Percentiles rank a stretch among this genome's conserved stretches.
phyloP scores from a whole-genome alignment of 2,329 filamentous ascomycete species.

The Cladorrhinum sp. region DNA sequence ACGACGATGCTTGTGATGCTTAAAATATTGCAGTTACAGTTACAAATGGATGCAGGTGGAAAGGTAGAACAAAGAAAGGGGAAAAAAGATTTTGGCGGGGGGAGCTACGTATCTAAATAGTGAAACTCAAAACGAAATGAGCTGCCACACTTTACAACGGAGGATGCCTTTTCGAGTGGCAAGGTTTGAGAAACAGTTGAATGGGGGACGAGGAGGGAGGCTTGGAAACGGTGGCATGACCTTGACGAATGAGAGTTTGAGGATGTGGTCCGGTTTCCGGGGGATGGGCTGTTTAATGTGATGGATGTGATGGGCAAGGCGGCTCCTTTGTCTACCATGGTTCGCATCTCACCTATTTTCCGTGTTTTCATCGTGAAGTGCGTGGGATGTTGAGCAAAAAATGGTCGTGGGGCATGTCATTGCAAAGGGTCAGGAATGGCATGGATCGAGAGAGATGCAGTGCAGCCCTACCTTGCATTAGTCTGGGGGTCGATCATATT shows the following conservation, averaged over 20 bases:
- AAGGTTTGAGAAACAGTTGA: background rate
- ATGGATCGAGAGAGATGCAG: constrained; percentile 12
- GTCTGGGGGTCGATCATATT: constrained; percentile 19
- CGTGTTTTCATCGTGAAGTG: background rate
- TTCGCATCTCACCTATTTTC: too few relatives aligned
- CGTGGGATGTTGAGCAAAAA: background rate
- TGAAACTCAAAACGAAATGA: constrained; percentile 5
- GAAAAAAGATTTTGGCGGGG: background rate
- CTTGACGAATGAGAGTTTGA: constrained; percentile 13
- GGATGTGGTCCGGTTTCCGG: constrained; percentile 3
- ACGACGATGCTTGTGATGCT: background rate
- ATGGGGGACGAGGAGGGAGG: constrained; percentile 1
- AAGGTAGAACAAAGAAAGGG: constrained; percentile 1
- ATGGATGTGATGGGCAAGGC: background rate
- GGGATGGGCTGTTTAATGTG: too few relatives aligned
- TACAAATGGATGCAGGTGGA: background rate
- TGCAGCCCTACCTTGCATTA: constrained; percentile 21
- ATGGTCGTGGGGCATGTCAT: constrained; percentile 1
- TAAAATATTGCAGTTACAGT: background rate
- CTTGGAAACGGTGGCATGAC: constrained; percentile 15
- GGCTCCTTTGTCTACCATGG: constrained; percentile 7
- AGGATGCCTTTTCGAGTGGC: constrained; percentile 9
- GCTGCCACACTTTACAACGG: too few relatives aligned
- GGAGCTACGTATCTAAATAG: constrained; percentile 4
- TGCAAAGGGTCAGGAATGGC: constrained; percentile 3